Base-by-base conservation (phyloP, 352 stramenopile genomes). In the Pythium coloratum region DNA sequence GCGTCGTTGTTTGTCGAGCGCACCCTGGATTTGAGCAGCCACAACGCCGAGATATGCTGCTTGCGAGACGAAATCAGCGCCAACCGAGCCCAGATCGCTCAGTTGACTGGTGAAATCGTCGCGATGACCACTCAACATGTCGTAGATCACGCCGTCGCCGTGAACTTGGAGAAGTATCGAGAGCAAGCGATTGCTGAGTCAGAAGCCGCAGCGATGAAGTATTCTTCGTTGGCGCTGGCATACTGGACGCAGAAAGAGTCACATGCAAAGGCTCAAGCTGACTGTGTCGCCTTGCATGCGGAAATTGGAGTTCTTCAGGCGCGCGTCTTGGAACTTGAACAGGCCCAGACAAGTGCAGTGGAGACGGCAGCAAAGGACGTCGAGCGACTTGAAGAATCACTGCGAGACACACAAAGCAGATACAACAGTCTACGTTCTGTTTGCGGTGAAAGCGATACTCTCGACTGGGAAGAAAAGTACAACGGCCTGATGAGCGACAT, bases 401-500 rank as follows among this genome's bases (percentile, higher is more conserved):
- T 70, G 30, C 40, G 28, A 20, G 58, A 57, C 44, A 8, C 47
- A 32, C 20, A 71, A 26, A 66, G 58, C 24, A 38, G 65, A 36
- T 66, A 66, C 32, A 60, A 63, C 20, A 56, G 54, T n/a, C 64
- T 65, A 2, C 64, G 33, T 16, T 51, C 54, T 7, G 32, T 38
- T 1, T 55, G 64, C 28, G 64, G 64, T 13, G 64, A 66, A 20
- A 55, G 26, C 28, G 54, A 71, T 44, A 53, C 20, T 16, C 34
- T 57, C 12, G 65, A 71, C 16, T 71, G 65, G 65, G 65, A 71
- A 46, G 54, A 60, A 34, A 59, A 67, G 55, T 71, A 71, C 47
- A 71, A 71, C 30, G 65, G 58, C 1, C 36, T 71, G 30, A 71
- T 71, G 65, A 67, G 65, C 54, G 59, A 71, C 24, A 71, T 66